Evolutionary conservation across 257 asterid species (phyloP).

Genomic region (Salvia splendens): DNA sequence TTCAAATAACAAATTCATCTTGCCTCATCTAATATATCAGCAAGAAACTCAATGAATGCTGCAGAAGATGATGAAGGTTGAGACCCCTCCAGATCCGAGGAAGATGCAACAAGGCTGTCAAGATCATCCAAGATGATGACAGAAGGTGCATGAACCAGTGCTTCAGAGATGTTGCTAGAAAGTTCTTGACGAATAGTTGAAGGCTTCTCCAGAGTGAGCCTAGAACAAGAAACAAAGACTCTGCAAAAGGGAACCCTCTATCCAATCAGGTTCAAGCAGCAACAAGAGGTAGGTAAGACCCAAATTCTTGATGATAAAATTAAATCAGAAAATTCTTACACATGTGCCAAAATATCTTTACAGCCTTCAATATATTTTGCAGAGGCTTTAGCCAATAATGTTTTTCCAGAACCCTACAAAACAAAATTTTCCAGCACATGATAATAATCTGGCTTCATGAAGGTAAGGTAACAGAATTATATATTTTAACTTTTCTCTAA

Average conservation of each 20-base stretch:
- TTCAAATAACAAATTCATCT: slow-evolving; percentile 27
- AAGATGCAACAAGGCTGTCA: slow-evolving; percentile 75
- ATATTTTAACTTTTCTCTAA: slow-evolving; percentile 3
- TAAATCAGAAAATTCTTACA: slow-evolving; percentile 45
- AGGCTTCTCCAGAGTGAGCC: slow-evolving; percentile 82
- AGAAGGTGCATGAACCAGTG: slow-evolving; percentile 88
- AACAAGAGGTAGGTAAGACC: background rate
- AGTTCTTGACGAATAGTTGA: slow-evolving; percentile 64
- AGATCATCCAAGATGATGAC: slow-evolving; percentile 90
- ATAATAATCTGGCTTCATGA: slow-evolving; percentile 18
- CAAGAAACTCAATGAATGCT: slow-evolving; percentile 65
- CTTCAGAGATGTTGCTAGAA: slow-evolving; percentile 70
- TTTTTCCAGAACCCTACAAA: slow-evolving; percentile 84
- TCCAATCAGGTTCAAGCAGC: slow-evolving; percentile 26
- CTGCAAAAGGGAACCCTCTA: slow-evolving; percentile 50
- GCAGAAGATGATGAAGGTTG: slow-evolving; percentile 69
- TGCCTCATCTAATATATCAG: slow-evolving; percentile 86
- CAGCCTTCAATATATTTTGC: slow-evolving; percentile 73
- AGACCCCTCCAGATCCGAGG: slow-evolving; percentile 79
- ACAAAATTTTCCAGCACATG: slow-evolving; percentile 25
- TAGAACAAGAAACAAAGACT: slow-evolving; percentile 67
- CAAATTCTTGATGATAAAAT: slow-evolving; percentile 1
- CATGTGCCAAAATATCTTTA: slow-evolving; percentile 76
- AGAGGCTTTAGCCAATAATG: slow-evolving; percentile 72
- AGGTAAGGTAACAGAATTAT: slow-evolving; percentile 10